A percentile compares a stretch with the other conserved stretches of the same genome.
These are phyloP conservation scores for Pestalotiopsis sp. DNA, from an alignment of 2,329 filamentous ascomycete species.

Conservation along the genomic window DNA sequence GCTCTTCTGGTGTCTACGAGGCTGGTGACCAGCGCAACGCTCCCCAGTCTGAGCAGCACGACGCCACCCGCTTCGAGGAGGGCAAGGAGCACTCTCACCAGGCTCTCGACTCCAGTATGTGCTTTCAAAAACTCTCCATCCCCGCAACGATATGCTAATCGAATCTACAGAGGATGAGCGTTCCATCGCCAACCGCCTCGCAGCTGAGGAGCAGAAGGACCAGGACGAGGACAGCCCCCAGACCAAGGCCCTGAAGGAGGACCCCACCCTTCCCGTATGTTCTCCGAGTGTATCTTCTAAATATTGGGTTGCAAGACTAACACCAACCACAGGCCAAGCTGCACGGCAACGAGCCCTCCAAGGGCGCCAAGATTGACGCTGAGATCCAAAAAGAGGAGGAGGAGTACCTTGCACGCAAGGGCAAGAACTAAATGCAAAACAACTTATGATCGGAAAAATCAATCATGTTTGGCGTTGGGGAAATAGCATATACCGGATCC, in stretches of 20 bases:
- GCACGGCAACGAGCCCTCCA: slow-evolving; percentile 74
- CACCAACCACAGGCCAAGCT: slow-evolving; percentile 48
- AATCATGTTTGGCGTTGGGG: slow-evolving; percentile 2
- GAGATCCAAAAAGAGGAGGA: slow-evolving; percentile 69
- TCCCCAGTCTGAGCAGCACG: slow-evolving; percentile 50
- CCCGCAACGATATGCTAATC: slow-evolving; percentile 17
- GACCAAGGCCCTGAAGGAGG: slow-evolving; percentile 48
- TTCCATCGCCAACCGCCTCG: slow-evolving; percentile 71
- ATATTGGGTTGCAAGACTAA: slow-evolving; percentile 14
- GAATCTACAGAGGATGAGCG: slow-evolving; percentile 62
- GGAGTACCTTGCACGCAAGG: slow-evolving; percentile 62
- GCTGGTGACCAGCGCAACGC: slow-evolving; percentile 73
- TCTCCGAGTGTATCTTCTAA: background rate
- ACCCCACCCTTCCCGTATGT: slow-evolving; percentile 60
- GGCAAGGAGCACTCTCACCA: slow-evolving; percentile 70
- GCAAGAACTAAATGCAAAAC: slow-evolving; percentile 36
- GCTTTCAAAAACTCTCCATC: background rate
- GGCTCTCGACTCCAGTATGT: slow-evolving; percentile 70
- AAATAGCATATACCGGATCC: background rate
- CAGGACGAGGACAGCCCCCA: slow-evolving; percentile 46
- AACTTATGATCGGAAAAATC: background rate
- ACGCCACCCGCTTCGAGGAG: slow-evolving; percentile 66
- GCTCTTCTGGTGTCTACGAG: slow-evolving; percentile 67
- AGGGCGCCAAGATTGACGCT: slow-evolving; percentile 71
- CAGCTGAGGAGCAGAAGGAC: slow-evolving; percentile 50